A percentile compares a stretch with the other conserved stretches of the same genome.
phyloP scores from a whole-genome alignment of 805 yeast species.

The Monosporozyma siamensis region DNA sequence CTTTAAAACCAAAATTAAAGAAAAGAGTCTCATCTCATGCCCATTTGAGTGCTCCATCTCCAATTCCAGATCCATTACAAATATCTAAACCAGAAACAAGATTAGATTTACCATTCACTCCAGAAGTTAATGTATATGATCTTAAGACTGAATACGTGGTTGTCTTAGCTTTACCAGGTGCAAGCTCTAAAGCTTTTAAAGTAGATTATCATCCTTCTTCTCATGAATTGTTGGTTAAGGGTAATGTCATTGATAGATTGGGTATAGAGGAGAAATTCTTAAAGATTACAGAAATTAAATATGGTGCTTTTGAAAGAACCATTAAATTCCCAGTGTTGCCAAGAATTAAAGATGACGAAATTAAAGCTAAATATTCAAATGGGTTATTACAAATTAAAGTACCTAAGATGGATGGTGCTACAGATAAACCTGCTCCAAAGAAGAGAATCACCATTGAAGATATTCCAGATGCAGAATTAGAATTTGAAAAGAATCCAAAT shows the following conservation, averaged over 20 bases:
- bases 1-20: constrained; percentile 4
- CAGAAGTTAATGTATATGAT: constrained; percentile 51
- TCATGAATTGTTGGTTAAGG: constrained; percentile 44
- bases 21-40: constrained; percentile 10
- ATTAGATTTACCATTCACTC: constrained; percentile 42
- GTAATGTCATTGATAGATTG: constrained; percentile 35
- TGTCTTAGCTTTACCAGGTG: constrained; percentile 51
- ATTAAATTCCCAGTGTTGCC: constrained; percentile 48
- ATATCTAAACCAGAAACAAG: constrained; percentile 38
- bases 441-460: constrained; percentile 39
- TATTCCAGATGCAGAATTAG: constrained; percentile 41
- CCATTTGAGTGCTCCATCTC: constrained; percentile 25
- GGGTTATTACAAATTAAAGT: constrained; percentile 45
- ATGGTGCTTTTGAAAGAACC: constrained; percentile 50
- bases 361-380: constrained; percentile 44
- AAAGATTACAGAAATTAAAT: constrained; percentile 44
- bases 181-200: constrained; percentile 41
- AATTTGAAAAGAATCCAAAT: constrained; percentile 41
- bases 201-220: constrained; percentile 52
- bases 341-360: constrained; percentile 42
- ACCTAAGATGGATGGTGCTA: constrained; percentile 33
- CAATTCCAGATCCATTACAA: constrained; percentile 34
- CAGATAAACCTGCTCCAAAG: constrained; percentile 32
- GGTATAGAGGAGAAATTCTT: constrained; percentile 33
- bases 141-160: constrained; percentile 37